phyloP scores from a whole-genome alignment of 192 early-diverging fungal genomes.

The Funneliformis geosporum region DNA sequence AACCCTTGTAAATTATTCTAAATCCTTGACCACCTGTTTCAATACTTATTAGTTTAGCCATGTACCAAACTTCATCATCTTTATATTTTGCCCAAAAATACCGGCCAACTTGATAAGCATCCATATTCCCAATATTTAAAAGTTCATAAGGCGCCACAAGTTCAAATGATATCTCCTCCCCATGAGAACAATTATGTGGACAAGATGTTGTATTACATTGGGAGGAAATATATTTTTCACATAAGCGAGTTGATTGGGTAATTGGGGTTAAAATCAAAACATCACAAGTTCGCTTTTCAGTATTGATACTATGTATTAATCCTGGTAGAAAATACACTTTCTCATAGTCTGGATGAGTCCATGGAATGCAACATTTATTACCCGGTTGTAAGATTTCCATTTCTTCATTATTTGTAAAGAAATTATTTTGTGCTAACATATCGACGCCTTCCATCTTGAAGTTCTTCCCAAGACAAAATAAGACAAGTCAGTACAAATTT shows the following conservation, averaged over 20 bases:
- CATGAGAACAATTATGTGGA: neutral
- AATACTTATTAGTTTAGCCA: slow-evolving; percentile 14
- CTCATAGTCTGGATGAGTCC: slow-evolving; percentile 18
- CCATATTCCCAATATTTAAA: neutral
- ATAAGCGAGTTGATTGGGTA: neutral
- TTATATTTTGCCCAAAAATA: slow-evolving; percentile 17
- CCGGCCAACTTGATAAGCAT: slow-evolving; percentile 15
- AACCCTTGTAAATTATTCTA: slow-evolving; percentile 16
- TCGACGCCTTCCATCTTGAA: neutral
- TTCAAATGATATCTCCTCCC: slow-evolving; percentile 14
- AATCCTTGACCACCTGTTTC: neutral
- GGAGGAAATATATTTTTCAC: slow-evolving; percentile 4
- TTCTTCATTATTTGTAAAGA: neutral
- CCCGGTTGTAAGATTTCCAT: neutral
- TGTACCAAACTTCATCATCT: slow-evolving; percentile 13
- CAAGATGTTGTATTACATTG: slow-evolving; percentile 3
- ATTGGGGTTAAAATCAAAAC: slow-evolving; percentile 22
- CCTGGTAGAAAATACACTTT: slow-evolving; percentile 21
- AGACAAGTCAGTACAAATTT: neutral
- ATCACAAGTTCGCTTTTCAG: slow-evolving; percentile 1
- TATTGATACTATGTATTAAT: slow-evolving; percentile 15
- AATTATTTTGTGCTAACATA: neutral
- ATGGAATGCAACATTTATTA: slow-evolving; percentile 18
- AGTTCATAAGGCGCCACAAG: slow-evolving; percentile 16
- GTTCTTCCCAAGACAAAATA: neutral